Evolutionary conservation across 208 protist species (phyloP).

Genomic region (Acanthamoeba triangularis): DNA sequence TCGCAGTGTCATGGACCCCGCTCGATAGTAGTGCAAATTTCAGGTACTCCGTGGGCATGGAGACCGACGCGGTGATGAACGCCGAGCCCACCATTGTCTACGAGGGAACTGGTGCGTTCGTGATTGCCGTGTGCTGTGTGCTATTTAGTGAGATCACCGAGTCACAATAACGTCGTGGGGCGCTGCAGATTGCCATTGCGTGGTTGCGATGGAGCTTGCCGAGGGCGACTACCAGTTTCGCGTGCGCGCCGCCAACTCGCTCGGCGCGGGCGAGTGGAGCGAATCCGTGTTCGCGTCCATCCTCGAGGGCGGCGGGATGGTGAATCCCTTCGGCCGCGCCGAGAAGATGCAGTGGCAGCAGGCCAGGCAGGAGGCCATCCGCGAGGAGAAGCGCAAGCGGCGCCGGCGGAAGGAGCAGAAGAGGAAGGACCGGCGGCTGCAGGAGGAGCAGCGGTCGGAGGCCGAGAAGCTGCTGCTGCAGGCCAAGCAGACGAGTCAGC

Average conservation of each 20-base stretch:
- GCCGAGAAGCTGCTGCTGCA: slow-evolving; percentile 9
- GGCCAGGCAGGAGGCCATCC: not conserved
- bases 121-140: not conserved
- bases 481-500: not conserved
- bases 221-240: slow-evolving; percentile 14
- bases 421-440: not conserved
- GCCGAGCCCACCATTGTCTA: not conserved
- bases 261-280: not conserved
- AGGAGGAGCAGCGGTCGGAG: not conserved
- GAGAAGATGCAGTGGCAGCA: slow-evolving; percentile 2
- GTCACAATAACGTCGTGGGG: too few species aligned
- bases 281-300: not conserved
- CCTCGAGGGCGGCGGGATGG: not conserved
- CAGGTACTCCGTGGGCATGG: not conserved
- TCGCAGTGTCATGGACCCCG: not conserved
- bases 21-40: not conserved
- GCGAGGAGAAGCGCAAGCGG: slow-evolving; percentile 5
- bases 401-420: not conserved
- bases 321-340: not conserved
- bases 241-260: not conserved
- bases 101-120: not conserved
- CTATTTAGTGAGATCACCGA: too few species aligned
- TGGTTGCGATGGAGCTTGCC: not conserved
- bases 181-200: not conserved
- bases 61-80: not conserved